Base-by-base conservation (phyloP, 345 rosid species). In the Eucalyptus erythrocorys region DNA sequence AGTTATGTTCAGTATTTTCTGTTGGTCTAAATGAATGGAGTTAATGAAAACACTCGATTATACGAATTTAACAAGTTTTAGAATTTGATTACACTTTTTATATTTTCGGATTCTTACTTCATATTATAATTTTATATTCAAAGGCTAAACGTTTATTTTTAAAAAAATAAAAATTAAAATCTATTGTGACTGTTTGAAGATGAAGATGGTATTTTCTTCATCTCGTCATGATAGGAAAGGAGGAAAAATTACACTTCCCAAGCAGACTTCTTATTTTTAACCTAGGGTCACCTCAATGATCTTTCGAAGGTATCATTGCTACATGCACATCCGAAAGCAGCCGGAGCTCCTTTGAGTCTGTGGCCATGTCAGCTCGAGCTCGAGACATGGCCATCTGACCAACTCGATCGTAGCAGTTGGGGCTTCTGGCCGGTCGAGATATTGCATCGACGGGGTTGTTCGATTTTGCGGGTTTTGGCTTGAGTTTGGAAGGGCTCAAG, bases 21-120 rank as follows among this genome's bases (percentile, higher is more conserved):
- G 21, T 7, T 51, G 21, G 57, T 51, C 57, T 21, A 51, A 51
- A 51, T 51, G 57, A 51, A 51, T 1, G 57, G 10, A 51, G 26
- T 21, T 51, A 51, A 51, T 1, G 0, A 51, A 51, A 51, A 2
- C 4, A 7, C 26, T 21, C 10, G 10, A 51, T 22, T 1, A 51
- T 51, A 51, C 5, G 0, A 1, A 51, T 51, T 51, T 51, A 51
- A 51, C 4, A 21, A 51, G 2, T 21, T 21, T 51, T 51, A 51
- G 1, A 26, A 51, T 8, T 51, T 10, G 3, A 51, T 8, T 21
- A 2, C 2, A 1, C 1, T 55, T 24, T 55, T 32, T 4, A 16
- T 17, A 34, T 3, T 10, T 68, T 68, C 21, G 1, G 7, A 61
- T 30, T 30, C n/a, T 59, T 5, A 11, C 32, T 27, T 26, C 66